phyloP scores from a whole-genome alignment of 148 eudicot genomes.

The Mesembryanthemum crystallinum region DNA sequence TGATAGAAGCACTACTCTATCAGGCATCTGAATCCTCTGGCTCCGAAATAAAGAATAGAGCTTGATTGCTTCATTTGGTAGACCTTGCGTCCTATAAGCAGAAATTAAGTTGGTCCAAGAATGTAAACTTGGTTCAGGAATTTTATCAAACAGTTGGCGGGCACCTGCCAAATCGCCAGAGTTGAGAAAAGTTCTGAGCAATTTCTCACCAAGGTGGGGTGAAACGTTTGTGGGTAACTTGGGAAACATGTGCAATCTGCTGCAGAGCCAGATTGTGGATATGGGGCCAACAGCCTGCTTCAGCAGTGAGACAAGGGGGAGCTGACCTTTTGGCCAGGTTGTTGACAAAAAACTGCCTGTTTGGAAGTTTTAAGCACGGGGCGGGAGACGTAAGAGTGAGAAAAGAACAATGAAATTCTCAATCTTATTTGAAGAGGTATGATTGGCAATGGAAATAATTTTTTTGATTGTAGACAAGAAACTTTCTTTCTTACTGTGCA shows the following conservation, averaged over 20 bases:
- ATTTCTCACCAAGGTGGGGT: constrained; percentile 37
- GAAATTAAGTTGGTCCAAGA: constrained; percentile 57
- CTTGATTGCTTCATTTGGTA: constrained; percentile 47
- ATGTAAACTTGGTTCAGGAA: constrained; percentile 53
- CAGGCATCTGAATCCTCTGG: constrained; percentile 38
- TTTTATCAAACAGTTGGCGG: constrained; percentile 67
- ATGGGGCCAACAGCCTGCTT: not conserved
- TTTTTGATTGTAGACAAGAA: too few species aligned
- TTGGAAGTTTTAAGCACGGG: too few species aligned
- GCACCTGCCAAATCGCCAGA: constrained; percentile 58
- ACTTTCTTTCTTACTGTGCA: too few species aligned
- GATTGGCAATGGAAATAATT: too few species aligned
- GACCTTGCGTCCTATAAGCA: constrained; percentile 55
- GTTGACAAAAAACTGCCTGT: too few species aligned
- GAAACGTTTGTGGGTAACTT: constrained; percentile 48
- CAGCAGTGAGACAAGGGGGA: not conserved
- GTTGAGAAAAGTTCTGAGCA: constrained; percentile 33
- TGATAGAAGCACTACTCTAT: constrained; percentile 53
- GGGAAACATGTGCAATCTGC: constrained; percentile 24
- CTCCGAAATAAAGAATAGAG: constrained; percentile 38
- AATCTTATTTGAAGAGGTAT: too few species aligned
- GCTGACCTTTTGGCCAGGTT: not conserved
- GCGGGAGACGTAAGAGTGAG: too few species aligned
- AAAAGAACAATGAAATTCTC: too few species aligned
- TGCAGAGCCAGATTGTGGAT: not conserved